phyloP scores from a whole-genome alignment of 257 asterid species.

The Cinchona pubescens region DNA sequence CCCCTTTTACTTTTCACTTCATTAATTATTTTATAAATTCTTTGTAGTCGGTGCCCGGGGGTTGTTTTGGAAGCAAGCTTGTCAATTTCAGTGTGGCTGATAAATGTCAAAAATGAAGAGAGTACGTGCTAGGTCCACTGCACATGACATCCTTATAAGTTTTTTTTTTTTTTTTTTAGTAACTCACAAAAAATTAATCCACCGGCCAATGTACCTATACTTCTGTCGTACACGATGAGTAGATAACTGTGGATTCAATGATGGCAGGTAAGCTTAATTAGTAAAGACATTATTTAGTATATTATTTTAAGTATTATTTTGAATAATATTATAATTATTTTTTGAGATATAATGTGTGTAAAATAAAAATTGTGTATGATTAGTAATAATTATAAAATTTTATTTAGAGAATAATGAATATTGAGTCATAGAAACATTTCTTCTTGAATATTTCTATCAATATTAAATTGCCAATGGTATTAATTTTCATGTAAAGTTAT shows the following conservation, averaged over 20 bases:
- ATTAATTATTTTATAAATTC: not conserved
- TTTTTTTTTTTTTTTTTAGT: too few species aligned
- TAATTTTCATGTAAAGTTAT: too few species aligned
- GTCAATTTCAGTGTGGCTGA: not conserved
- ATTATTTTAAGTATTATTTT: too few species aligned
- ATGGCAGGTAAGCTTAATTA: conserved; percentile 22
- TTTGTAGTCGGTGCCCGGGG: not conserved
- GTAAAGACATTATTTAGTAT: too few species aligned
- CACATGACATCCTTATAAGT: conserved; percentile 15
- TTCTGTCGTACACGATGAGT: not conserved
- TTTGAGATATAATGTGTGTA: too few species aligned
- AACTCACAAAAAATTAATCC: not conserved
- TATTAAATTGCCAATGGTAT: too few species aligned
- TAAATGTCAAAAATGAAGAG: not conserved
- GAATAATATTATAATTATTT: too few species aligned
- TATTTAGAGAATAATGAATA: too few species aligned
- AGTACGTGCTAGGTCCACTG: conserved; percentile 14
- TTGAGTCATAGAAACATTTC: too few species aligned
- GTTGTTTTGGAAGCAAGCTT: not conserved
- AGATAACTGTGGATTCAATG: not conserved
- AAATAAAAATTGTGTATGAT: too few species aligned
- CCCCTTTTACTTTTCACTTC: too few species aligned
- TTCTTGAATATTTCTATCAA: not conserved
- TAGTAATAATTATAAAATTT: too few species aligned
- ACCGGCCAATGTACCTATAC: conserved; percentile 15